A percentile compares a stretch with the other conserved stretches of the same genome.
phyloP scores from a whole-genome alignment of 805 yeast genomes.

The Saturnispora kantuleensis region DNA sequence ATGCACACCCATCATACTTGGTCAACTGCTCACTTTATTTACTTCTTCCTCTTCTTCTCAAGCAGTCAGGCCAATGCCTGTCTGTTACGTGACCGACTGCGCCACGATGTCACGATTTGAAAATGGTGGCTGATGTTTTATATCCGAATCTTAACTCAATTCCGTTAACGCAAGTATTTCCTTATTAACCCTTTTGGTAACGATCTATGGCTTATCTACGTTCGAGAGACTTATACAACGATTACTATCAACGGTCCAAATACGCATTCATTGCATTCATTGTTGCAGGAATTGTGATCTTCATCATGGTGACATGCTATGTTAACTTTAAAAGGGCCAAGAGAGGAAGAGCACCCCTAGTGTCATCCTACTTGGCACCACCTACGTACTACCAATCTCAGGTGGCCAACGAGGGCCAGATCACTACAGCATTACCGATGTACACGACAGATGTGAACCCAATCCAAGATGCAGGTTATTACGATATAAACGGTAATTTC shows the following conservation, averaged over 20 bases:
- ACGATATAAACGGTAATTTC: slow-evolving; percentile 52
- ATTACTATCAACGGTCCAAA: slow-evolving; percentile 28
- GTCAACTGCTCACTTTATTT: not conserved
- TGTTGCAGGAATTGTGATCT: slow-evolving; percentile 36
- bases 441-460: slow-evolving; percentile 60
- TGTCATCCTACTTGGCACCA: slow-evolving; percentile 48
- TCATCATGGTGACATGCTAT: slow-evolving; percentile 41
- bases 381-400: slow-evolving; percentile 67
- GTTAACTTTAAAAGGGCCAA: slow-evolving; percentile 44
- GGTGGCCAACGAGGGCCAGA: slow-evolving; percentile 31
- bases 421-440: slow-evolving; percentile 40
- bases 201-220: not conserved
- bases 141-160: too few species aligned
- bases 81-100: not conserved
- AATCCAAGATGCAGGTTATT: slow-evolving; percentile 63
- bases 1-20: slow-evolving; percentile 17
- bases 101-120: not conserved
- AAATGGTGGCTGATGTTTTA: too few species aligned
- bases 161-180: too few species aligned
- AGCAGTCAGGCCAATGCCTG: too few species aligned
- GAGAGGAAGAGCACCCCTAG: slow-evolving; percentile 51
- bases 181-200: too few species aligned
- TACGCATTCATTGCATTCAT: slow-evolving; percentile 63
- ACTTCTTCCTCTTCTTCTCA: too few species aligned
- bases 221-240: not conserved